Conservation (phyloP, 495 filamentous ascomycete species). For the Haplographium delicatum region DNA sequence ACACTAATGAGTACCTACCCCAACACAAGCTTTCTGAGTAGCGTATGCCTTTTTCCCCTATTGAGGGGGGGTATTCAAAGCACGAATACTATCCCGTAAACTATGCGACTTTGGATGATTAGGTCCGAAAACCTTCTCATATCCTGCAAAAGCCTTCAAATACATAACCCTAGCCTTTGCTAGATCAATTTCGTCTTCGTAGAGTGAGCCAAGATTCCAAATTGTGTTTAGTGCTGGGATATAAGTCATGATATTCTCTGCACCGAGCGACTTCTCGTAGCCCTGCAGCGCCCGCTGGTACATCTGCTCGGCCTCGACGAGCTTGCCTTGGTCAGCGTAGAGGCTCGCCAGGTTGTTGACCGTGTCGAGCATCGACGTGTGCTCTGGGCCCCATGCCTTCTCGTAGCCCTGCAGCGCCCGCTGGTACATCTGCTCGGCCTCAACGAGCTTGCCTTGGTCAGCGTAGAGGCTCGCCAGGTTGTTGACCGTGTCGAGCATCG, state of each 20-base stretch:
- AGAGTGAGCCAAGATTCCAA: constrained; percentile 2
- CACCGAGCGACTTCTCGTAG: not conserved
- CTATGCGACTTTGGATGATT: constrained; percentile 4
- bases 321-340: constrained; percentile 26
- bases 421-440: constrained; percentile 30
- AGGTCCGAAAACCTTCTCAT: constrained; percentile 14
- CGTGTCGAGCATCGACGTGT: constrained; percentile 31
- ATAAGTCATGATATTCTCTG: constrained; percentile 26
- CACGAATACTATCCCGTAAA: constrained; percentile 3
- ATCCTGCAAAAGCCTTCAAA: constrained; percentile 12
- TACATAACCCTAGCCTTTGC: constrained; percentile 11
- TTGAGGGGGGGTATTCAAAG: not conserved
- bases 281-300: constrained; percentile 31
- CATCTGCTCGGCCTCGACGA: constrained; percentile 28
- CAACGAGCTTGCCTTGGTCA: constrained; percentile 1
- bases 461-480: constrained; percentile 26
- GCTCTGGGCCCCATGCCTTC: constrained; percentile 31
- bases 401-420: constrained; percentile 31
- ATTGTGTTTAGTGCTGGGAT: constrained; percentile 3
- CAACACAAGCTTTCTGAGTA: constrained; percentile 7
- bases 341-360: constrained; percentile 25
- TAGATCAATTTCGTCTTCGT: constrained; percentile 4
- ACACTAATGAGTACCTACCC: constrained; percentile 1
- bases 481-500: too few relatives aligned
- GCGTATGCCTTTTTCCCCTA: not conserved